Base-by-base conservation (phyloP, 345 rosid genomes). In the Ceriops tagal region DNA sequence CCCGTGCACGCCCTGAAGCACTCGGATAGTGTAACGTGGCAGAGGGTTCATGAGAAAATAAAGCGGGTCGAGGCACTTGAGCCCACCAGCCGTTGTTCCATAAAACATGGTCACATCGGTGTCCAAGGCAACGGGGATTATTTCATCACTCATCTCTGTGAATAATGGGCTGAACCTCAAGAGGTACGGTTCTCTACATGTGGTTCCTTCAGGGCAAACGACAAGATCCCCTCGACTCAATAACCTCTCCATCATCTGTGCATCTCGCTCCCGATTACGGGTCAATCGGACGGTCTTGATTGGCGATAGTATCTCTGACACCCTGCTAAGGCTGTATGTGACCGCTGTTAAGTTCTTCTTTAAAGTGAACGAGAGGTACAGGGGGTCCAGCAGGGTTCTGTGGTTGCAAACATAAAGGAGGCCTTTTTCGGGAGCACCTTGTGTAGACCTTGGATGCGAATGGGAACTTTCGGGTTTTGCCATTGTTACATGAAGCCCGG, bases 81-180 rank as follows among this genome's bases (percentile, higher is more conserved):
- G 70, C 61, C 99, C 99, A 9, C 96, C 85, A 0, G 99, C 98
- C 0, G 99, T 95, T 11, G 99, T 95, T 35, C 98, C 99, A 27
- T 90, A 79, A 63, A 95, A 92, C 99, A 95, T 88, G 70, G 77
- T 81, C 32, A 88, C 97, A 53, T 73, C 70, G 6, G 86, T 69
- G 60, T 92, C 69, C 58, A 92, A 73, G 10, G 98, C 99, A 15
- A 95, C 99, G 0, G 99, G 99, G 9, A 95, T 92, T 2, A 79
- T 77, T 31, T 67, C 69, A 39, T 79, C 78, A 10, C 79, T 73
- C 74, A 79, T 46, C 70, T 74, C 81, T 0, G 74, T 59, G 22
- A 82, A 82, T 46, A 82, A 58, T 4, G 86, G 76, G 71, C 83
- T 82, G 58, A 82, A 82, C 62, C 83, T 66, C 62, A 82, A 64